Conservation (phyloP, 2,329 filamentous ascomycete species). For the Endoconidiophora polonica region DNA sequence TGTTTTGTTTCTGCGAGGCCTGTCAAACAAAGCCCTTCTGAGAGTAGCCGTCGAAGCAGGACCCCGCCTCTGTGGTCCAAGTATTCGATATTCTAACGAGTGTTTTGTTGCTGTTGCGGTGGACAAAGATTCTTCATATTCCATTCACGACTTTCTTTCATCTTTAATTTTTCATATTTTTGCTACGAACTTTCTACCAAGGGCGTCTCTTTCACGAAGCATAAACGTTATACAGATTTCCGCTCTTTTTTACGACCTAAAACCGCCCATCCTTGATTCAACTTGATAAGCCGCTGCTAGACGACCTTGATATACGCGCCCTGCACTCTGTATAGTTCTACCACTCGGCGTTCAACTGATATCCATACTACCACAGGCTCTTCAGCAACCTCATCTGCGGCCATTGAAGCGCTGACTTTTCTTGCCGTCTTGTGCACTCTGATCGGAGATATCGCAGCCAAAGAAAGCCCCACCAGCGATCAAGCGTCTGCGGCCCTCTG, state of each 20-base stretch:
- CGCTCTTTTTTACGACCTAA: background rate
- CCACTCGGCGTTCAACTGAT: too few species aligned
- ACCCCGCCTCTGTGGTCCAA: too few species aligned
- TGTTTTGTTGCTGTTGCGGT: too few species aligned
- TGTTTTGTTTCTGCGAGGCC: background rate
- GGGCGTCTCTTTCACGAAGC: background rate
- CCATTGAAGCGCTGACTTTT: background rate
- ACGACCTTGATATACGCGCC: background rate
- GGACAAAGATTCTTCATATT: background rate
- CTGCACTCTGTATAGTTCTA: background rate
- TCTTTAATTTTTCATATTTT: constrained; percentile 6
- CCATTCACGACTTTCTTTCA: background rate
- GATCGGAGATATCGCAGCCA: too few species aligned
- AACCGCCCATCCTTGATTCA: background rate
- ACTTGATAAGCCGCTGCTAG: too few species aligned
- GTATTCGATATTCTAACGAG: background rate
- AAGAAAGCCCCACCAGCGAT: too few species aligned
- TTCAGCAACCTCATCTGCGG: too few species aligned
- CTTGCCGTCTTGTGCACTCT: background rate
- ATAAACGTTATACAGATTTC: too few species aligned
- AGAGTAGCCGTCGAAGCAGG: background rate
- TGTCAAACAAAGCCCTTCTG: background rate
- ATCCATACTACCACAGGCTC: background rate
- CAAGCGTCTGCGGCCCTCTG: too few species aligned
- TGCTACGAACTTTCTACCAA: background rate